Evolutionary conservation across 2,329 filamentous ascomycete genomes (phyloP), one percentile per base, ranked within the genome.

Genomic region (Ophiostoma triangulosporum): DNA sequence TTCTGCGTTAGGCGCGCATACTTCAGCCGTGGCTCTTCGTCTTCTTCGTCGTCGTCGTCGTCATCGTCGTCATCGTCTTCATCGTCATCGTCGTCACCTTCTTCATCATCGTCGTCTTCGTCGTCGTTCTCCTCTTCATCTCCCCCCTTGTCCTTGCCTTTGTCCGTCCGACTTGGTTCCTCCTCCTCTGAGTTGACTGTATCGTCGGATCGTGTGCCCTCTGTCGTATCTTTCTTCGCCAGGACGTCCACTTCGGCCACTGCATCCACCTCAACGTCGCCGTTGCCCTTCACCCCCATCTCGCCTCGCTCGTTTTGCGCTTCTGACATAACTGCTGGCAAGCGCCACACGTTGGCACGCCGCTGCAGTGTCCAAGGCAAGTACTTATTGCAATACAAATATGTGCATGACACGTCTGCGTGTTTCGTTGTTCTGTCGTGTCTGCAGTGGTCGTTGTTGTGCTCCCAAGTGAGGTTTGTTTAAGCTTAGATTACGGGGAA

Each of bases 11-110:
- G 70, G 49, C 88, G 84, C 50, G 84, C 85, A 66, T 96, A 96
- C 69, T 98, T 98, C 62, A 98, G 78, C 64, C 84, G 85, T 27
- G 93, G 94, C 68, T 97, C 91, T 17, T 97, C 91, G 6, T 96
- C 90, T 3, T 93, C 89, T 0, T 90, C 88, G 0, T 94, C 88
- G 0, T 85, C 83, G 0, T 86, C 84, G 0, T 88, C 84, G 0
- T 83, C 81, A 0, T 81, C 78, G 0, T 82, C 79, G 0, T 80
- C 78, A 0, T 80, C 77, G 0, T 73, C 73, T 0, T 73, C 73
- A 0, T 71, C 72, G 0, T 73, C 74, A 0, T 72, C 71, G 0
- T 74, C 74, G 0, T 70, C 69, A 0, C 68, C 68, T 0, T 67
- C 52, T 0, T 51, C 54, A 0, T 54, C 55, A 1, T 62, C 11